Evolutionary conservation across 805 yeast genomes (phyloP), one percentile per base, ranked within the genome.

Genomic region (Vanderwaltozyma verrucispora): DNA sequence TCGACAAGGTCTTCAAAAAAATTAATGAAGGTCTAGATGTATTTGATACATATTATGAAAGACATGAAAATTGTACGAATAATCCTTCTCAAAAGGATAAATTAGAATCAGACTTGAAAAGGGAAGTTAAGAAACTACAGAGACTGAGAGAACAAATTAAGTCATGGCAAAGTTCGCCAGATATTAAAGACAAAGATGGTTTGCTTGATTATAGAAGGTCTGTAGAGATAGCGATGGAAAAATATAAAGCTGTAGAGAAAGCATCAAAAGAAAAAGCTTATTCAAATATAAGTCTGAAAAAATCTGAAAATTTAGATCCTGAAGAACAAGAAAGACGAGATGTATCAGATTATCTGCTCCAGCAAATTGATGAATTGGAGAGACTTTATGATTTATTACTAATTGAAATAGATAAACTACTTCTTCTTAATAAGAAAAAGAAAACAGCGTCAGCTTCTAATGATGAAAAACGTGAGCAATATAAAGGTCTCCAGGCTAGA

Each of bases 91-190:
- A 87, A 59, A 85, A 87, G 68, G 97, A 89, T 54, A 89, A 89
- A 60, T 68, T 89, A 42, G 98, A 89, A 57, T 74, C 79, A 44
- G 98, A 89, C 56, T 67, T 89, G 56, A 89, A 92, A 65, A 81
- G 94, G 56, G 98, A 89, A 61, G 89, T 92, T 62, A 89, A 89
- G 62, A 89, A 88, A 59, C 69, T 89, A 38, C 97, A 92, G 57
- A 74, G 96, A 56, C 74, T 82, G 46, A 74, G 98, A 59, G 97
- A 89, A 61, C 97, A 87, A 65, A 83, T 89, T 53, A 92, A 89
- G 62, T 82, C 84, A 43, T 89, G 98, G 98, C 71, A 87, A 59
- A 76, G 92, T 33, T 86, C 92, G 43, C 82, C 80, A 43, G 94
- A 88, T 39, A 85, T 89, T 39, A 87, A 92, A 56, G 94, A 89